Evolutionary conservation across 371 early-diverging fungal species (phyloP).

Genomic region (Mucor velutinosus): DNA sequence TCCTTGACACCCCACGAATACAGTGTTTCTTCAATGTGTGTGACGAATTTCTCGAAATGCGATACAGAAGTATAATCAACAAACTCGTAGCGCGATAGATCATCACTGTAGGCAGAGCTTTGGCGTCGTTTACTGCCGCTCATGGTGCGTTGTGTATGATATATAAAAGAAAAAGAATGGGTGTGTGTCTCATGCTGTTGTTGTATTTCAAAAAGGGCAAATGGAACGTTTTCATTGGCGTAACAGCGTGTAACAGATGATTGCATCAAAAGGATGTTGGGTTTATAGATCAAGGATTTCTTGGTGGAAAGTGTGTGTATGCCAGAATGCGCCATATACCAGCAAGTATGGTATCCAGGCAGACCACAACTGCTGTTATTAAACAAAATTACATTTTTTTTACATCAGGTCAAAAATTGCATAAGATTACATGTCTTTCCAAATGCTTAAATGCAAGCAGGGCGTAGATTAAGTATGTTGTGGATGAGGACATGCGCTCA

Average conservation of each 20-base stretch:
- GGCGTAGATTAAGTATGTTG: too few relatives aligned
- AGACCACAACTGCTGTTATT: too few relatives aligned
- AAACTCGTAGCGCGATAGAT: constrained; percentile 59
- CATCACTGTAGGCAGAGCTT: constrained; percentile 23
- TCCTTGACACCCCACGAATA: constrained; percentile 57
- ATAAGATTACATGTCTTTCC: too few relatives aligned
- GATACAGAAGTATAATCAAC: constrained; percentile 76
- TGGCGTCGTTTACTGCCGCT: constrained; percentile 17
- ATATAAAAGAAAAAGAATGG: not conserved
- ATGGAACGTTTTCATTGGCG: not conserved
- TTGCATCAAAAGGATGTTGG: not conserved
- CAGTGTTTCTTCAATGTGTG: constrained; percentile 58
- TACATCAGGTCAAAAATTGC: too few relatives aligned
- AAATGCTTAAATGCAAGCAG: too few relatives aligned
- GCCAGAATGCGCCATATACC: too few relatives aligned
- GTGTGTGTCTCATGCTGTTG: not conserved
- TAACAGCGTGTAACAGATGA: not conserved
- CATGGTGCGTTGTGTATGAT: not conserved
- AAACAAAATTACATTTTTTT: too few relatives aligned
- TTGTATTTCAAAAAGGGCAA: not conserved
- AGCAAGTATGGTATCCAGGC: too few relatives aligned
- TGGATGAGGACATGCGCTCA: too few relatives aligned
- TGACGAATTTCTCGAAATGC: constrained; percentile 62
- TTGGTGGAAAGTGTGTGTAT: too few relatives aligned
- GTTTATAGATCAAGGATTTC: not conserved